These are phyloP conservation scores for Pleoardoris graminearum DNA, from an alignment of 2,329 filamentous ascomycete species.

Conservation along the genomic window DNA sequence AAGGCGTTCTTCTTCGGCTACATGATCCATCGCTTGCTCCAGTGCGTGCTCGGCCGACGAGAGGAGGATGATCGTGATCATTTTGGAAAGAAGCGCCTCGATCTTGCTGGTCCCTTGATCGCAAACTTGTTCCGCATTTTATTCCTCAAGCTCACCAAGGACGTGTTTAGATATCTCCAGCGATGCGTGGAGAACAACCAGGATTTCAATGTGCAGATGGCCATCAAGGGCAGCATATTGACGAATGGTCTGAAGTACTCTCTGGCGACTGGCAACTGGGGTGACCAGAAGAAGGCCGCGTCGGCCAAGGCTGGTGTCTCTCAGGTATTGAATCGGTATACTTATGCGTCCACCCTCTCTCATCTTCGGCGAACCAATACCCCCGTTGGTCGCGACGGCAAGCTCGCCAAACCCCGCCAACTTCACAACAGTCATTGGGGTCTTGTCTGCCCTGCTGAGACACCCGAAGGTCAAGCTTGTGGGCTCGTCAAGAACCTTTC, in stretches of 20 bases:
- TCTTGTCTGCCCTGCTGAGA: conserved; percentile 94
- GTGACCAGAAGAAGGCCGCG: conserved; percentile 97
- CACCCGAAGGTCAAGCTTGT: conserved; percentile 96
- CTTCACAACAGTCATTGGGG: conserved; percentile 99
- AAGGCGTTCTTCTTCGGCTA: conserved; percentile 99
- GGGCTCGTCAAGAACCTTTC: conserved; percentile 97
- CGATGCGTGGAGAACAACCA: conserved; percentile 86
- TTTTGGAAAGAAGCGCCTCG: conserved; percentile 97
- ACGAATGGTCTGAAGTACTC: conserved; percentile 97
- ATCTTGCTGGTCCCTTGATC: conserved; percentile 89
- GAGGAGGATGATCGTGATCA: conserved; percentile 98
- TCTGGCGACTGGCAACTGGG: conserved; percentile 97
- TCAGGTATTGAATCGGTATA: conserved; percentile 96
- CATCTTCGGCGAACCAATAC: conserved; percentile 98
- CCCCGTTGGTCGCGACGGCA: conserved; percentile 94
- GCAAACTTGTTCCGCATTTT: conserved; percentile 95
- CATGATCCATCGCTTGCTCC: conserved; percentile 95
- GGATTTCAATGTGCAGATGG: conserved; percentile 88
- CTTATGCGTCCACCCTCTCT: conserved; percentile 92
- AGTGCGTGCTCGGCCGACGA: conserved; percentile 87
- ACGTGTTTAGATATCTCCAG: conserved; percentile 88
- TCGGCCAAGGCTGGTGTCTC: conserved; percentile 96
- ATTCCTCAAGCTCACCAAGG: conserved; percentile 86
- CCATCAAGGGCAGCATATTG: conserved; percentile 87
- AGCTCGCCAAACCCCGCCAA: conserved; percentile 96